phyloP scores from a whole-genome alignment of 192 early-diverging fungal species.

The Entomortierella chlamydospora region DNA sequence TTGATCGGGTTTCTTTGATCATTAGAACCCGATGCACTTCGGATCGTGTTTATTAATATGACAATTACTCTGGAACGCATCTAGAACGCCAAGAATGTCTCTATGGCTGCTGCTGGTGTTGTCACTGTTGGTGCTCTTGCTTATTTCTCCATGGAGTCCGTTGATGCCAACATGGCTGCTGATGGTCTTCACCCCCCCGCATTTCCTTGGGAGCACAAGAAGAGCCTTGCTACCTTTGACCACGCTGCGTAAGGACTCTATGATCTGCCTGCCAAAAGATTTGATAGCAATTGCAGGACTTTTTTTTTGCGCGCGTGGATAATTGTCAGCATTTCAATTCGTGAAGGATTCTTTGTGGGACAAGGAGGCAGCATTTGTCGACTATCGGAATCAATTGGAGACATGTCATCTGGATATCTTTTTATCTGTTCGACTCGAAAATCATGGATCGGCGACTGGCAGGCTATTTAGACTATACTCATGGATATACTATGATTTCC shows the following conservation, averaged over 20 bases:
- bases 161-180: constrained; percentile 86
- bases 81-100: constrained; percentile 50
- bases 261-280: neutral
- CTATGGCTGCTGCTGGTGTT: constrained; percentile 48
- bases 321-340: too few relatives aligned
- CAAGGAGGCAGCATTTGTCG: too few relatives aligned
- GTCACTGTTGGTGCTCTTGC: constrained; percentile 51
- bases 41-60: neutral
- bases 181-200: constrained; percentile 92
- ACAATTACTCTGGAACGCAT: neutral
- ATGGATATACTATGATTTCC: too few relatives aligned
- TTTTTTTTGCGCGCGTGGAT: too few relatives aligned
- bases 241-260: constrained; percentile 78
- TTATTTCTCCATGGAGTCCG: constrained; percentile 53
- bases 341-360: too few relatives aligned
- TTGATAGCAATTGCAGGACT: too few relatives aligned
- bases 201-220: constrained; percentile 90
- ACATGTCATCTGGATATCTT: too few relatives aligned
- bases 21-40: neutral
- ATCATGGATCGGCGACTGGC: too few relatives aligned
- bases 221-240: constrained; percentile 88
- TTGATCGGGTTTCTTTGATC: constrained; percentile 1
- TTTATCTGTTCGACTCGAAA: too few relatives aligned
- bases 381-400: too few relatives aligned
- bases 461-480: too few relatives aligned